phyloP scores from a whole-genome alignment of 352 stramenopile species.

The Globisporangium uncinulatum region DNA sequence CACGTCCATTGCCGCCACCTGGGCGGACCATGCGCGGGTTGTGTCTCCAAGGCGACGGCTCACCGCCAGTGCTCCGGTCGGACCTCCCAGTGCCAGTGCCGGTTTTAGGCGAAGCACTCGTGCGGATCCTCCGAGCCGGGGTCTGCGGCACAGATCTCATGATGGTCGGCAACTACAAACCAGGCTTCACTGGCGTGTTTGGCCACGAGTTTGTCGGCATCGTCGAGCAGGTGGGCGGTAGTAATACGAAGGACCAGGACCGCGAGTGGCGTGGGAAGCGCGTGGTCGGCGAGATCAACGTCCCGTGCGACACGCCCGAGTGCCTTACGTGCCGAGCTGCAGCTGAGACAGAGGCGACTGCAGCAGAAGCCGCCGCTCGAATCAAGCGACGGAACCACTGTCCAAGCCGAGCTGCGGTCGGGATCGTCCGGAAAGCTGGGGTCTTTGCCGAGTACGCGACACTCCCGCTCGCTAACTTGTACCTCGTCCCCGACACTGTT shows the following conservation, averaged over 20 bases:
- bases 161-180: constrained; percentile 75
- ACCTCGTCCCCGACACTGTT: constrained; percentile 63
- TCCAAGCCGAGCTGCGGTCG: constrained; percentile 73
- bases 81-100: constrained; percentile 36
- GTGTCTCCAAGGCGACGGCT: constrained; percentile 35
- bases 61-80: constrained; percentile 20
- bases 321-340: constrained; percentile 29
- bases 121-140: constrained; percentile 55
- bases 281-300: constrained; percentile 91
- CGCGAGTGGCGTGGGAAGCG: constrained; percentile 61
- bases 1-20: too few species aligned
- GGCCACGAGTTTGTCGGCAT: constrained; percentile 90
- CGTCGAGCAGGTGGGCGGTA: constrained; percentile 52
- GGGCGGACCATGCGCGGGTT: constrained; percentile 36
- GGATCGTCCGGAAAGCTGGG: constrained; percentile 76
- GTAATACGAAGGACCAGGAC: constrained; percentile 5
- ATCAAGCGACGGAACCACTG: constrained; percentile 80
- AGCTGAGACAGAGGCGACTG: neutral
- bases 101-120: constrained; percentile 34
- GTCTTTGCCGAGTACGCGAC: constrained; percentile 85
- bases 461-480: constrained; percentile 74
- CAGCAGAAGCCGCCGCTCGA: constrained; percentile 16
- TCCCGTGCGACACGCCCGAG: constrained; percentile 61
- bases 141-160: constrained; percentile 73
- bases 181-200: constrained; percentile 54